These are phyloP conservation scores for Ailanthus altissimus DNA, from an alignment of 345 rosid genomes.

Conservation along the genomic window DNA sequence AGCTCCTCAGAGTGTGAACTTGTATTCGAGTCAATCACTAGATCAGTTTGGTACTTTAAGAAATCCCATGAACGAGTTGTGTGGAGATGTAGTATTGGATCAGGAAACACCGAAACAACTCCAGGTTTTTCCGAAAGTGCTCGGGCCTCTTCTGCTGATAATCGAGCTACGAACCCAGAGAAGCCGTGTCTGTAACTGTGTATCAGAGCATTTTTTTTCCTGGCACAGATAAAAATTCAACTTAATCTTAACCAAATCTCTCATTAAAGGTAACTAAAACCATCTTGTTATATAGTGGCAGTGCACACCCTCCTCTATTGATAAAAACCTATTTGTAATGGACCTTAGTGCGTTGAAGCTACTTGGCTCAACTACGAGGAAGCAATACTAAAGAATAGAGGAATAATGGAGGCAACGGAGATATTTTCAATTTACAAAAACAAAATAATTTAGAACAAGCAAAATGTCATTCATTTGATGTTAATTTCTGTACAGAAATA, in stretches of 20 bases:
- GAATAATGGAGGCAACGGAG: too few species aligned
- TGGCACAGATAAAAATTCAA: conserved; percentile 18
- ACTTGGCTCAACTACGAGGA: too few species aligned
- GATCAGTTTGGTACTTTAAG: conserved; percentile 58
- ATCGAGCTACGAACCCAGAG: conserved; percentile 77
- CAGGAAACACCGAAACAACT: conserved; percentile 74
- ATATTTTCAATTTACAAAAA: too few species aligned
- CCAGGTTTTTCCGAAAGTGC: conserved; percentile 53
- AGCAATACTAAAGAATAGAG: too few species aligned
- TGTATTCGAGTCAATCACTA: conserved; percentile 45
- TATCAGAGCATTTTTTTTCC: conserved; percentile 49
- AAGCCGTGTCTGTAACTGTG: conserved; percentile 60
- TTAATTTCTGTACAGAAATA: too few species aligned
- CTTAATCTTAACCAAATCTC: background rate
- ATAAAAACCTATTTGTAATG: background rate
- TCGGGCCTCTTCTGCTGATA: conserved; percentile 67
- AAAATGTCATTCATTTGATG: too few species aligned
- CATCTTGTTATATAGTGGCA: background rate
- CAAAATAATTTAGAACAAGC: too few species aligned
- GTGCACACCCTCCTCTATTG: too few species aligned
- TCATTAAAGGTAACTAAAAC: background rate
- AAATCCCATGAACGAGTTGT: conserved; percentile 98
- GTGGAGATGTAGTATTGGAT: conserved; percentile 61
- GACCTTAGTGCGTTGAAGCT: background rate
- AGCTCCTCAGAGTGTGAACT: conserved; percentile 36